Conservation (phyloP, 2,329 filamentous ascomycete species). For the Xylariales sp. region DNA sequence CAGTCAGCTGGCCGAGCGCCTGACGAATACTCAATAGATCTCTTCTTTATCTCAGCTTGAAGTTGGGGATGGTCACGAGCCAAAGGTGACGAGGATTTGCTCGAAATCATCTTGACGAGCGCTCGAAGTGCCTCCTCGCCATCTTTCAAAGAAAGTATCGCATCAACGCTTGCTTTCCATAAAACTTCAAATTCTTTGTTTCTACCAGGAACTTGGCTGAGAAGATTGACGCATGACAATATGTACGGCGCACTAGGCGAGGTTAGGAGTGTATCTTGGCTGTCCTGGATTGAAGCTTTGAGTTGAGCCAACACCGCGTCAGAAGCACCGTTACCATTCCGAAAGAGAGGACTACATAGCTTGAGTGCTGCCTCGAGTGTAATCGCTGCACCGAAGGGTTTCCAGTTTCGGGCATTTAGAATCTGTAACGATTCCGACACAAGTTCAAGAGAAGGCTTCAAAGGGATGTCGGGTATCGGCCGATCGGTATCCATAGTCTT, state of each 20-base stretch:
- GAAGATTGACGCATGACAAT: constrained; percentile 58
- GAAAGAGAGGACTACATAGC: constrained; percentile 37
- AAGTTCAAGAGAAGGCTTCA: constrained; percentile 25
- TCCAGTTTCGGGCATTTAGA: constrained; percentile 48
- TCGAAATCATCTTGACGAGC: constrained; percentile 43
- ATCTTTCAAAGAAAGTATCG: constrained; percentile 31
- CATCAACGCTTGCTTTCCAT: constrained; percentile 41
- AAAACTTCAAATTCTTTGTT: constrained; percentile 31
- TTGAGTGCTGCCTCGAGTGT: constrained; percentile 37
- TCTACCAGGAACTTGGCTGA: constrained; percentile 39
- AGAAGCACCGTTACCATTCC: constrained; percentile 14
- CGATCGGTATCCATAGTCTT: constrained; percentile 14
- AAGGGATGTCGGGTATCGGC: constrained; percentile 23
- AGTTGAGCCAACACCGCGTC: constrained; percentile 38
- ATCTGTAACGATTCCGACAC: constrained; percentile 33
- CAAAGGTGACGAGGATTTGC: constrained; percentile 31
- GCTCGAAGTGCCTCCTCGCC: constrained; percentile 24
- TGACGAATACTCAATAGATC: constrained; percentile 33
- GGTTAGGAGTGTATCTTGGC: constrained; percentile 54
- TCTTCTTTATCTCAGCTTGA: constrained; percentile 42
- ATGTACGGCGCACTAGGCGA: constrained; percentile 67
- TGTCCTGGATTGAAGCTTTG: constrained; percentile 45
- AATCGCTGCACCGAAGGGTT: constrained; percentile 51
- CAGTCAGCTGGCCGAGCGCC: constrained; percentile 27
- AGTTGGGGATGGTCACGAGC: constrained; percentile 34